phyloP scores from a whole-genome alignment of 225 moss, liverwort and hornwort species.

The Polytrichum formosum region DNA sequence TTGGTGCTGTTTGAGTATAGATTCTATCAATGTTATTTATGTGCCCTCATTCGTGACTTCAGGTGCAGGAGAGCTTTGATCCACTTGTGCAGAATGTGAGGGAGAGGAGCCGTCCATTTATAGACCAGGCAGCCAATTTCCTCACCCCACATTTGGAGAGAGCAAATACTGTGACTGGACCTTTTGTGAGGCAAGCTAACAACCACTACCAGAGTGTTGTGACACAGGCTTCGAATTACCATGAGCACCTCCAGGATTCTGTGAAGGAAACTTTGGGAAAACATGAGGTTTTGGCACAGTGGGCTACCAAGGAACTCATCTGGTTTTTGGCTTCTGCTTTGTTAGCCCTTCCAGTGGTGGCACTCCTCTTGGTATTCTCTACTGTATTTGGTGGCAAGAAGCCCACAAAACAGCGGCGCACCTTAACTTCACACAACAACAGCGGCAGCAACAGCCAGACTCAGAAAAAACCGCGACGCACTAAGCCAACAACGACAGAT shows the following conservation, averaged over 20 bases:
- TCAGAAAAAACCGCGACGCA: slow-evolving; percentile 34
- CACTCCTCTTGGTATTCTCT: slow-evolving; percentile 49
- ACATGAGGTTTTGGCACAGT: slow-evolving; percentile 41
- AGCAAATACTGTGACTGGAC: slow-evolving; percentile 48
- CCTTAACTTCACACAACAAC: slow-evolving; percentile 9
- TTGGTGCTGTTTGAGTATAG: too few relatives aligned
- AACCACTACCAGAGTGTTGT: slow-evolving; percentile 60
- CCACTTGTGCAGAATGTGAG: slow-evolving; percentile 61
- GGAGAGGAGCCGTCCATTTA: slow-evolving; percentile 63
- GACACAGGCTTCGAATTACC: slow-evolving; percentile 57
- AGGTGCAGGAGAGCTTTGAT: slow-evolving; percentile 59
- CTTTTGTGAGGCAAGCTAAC: slow-evolving; percentile 65
- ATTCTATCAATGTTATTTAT: too few relatives aligned
- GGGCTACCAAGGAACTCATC: slow-evolving; percentile 68
- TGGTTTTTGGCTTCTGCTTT: slow-evolving; percentile 78
- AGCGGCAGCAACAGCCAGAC: slow-evolving; percentile 15
- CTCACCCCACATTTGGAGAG: slow-evolving; percentile 61
- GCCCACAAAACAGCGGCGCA: slow-evolving; percentile 35
- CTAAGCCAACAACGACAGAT: slow-evolving; percentile 3
- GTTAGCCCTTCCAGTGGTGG: slow-evolving; percentile 69
- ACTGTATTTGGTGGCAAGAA: slow-evolving; percentile 61
- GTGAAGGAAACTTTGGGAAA: slow-evolving; percentile 64
- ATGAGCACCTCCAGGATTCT: slow-evolving; percentile 71
- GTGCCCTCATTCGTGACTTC: neutral
- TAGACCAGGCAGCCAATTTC: slow-evolving; percentile 60